These are phyloP conservation scores for Effrenium voratum DNA, from an alignment of 73 alveolate genomes.

Conservation along the genomic window DNA sequence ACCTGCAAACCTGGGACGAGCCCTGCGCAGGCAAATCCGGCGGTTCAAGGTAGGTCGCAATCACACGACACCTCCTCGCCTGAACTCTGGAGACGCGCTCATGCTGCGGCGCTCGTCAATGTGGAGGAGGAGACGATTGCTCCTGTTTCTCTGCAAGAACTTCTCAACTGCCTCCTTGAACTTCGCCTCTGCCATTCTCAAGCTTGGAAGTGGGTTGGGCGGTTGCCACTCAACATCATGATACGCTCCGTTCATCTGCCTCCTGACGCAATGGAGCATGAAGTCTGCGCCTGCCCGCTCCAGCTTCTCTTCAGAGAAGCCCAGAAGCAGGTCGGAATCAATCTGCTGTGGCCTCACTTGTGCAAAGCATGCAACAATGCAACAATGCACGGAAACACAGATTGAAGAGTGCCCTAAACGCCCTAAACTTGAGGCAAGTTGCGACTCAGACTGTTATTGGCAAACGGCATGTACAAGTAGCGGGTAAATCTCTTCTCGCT, in stretches of 20 bases:
- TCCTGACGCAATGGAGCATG: slow-evolving; percentile 41
- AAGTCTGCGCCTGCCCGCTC: slow-evolving; percentile 52
- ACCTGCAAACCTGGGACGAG: slow-evolving; percentile 48
- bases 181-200: background rate
- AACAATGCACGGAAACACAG: no score
- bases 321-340: background rate
- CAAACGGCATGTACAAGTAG: slow-evolving; percentile 73
- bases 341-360: slow-evolving; percentile 15
- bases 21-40: slow-evolving; percentile 49
- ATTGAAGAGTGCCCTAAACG: background rate
- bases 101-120: slow-evolving; percentile 40
- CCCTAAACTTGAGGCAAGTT: background rate
- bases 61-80: slow-evolving; percentile 45
- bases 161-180: slow-evolving; percentile 37
- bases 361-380: background rate
- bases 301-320: background rate
- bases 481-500: slow-evolving; percentile 15
- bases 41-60: slow-evolving; percentile 27
- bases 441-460: background rate
- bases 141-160: slow-evolving; percentile 41
- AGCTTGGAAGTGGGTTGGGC: slow-evolving; percentile 15
- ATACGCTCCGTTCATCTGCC: slow-evolving; percentile 38
- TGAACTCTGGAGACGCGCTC: slow-evolving; percentile 32
- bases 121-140: slow-evolving; percentile 68
- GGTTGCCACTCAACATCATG: background rate